A percentile compares a stretch with the other conserved stretches of the same genome.
Evolutionary conservation across 257 asterid genomes (phyloP).

Genomic region (Linaria vulgaris): DNA sequence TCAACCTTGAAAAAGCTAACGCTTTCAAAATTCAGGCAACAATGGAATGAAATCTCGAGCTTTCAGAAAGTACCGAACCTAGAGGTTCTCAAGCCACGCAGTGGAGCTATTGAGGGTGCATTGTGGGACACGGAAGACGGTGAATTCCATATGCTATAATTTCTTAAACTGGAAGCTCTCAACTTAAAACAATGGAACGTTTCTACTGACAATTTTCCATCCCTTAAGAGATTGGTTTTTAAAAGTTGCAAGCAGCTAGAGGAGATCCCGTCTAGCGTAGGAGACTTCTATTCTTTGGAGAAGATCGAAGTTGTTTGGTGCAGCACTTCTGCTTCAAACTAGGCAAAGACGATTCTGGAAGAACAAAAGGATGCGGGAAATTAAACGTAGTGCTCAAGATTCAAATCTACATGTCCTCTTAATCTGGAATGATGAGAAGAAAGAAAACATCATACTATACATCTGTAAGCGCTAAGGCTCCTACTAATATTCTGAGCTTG

Average conservation of each 20-base stretch:
- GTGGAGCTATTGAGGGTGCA: not conserved
- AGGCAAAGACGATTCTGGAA: too few relatives aligned
- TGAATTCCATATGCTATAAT: constrained; percentile 10
- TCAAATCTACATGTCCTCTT: too few relatives aligned
- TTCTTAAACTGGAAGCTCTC: not conserved
- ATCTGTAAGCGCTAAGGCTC: too few relatives aligned
- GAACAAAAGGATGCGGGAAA: too few relatives aligned
- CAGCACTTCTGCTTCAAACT: not conserved
- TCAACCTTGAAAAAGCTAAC: constrained; percentile 3
- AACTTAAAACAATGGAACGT: not conserved
- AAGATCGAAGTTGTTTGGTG: not conserved
- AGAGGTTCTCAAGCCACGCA: constrained; percentile 13
- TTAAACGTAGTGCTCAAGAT: too few relatives aligned
- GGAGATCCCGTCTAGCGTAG: constrained; percentile 7
- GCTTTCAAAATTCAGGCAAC: not conserved
- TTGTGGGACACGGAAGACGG: constrained; percentile 13
- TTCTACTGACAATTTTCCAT: not conserved
- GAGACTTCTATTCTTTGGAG: not conserved
- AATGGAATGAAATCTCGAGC: not conserved
- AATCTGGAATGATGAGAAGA: too few relatives aligned
- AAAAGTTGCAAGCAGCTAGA: too few relatives aligned
- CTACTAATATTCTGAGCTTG: too few relatives aligned
- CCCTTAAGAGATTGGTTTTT: too few relatives aligned
- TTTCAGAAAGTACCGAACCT: not conserved
- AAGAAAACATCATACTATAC: too few relatives aligned